These are phyloP conservation scores for Aspergillus ibericus DNA, from an alignment of 2,329 filamentous ascomycete species.

Conservation along the genomic window DNA sequence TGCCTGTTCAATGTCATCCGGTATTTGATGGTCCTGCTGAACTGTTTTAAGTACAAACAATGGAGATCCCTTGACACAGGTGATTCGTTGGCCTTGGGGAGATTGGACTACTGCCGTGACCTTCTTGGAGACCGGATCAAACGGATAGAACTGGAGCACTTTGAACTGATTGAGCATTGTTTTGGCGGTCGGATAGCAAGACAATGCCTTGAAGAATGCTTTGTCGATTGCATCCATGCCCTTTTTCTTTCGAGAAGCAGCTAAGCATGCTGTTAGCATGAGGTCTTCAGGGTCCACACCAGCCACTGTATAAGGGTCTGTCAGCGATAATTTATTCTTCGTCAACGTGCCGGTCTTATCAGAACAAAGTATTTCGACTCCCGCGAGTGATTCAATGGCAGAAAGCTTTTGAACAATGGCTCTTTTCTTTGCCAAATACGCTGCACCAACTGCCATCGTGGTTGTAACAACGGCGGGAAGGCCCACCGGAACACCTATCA, in stretches of 20 bases:
- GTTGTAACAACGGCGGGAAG: constrained; percentile 91
- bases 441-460: constrained; percentile 91
- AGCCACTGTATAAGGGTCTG: constrained; percentile 78
- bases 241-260: constrained; percentile 91
- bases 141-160: constrained; percentile 80
- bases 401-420: constrained; percentile 92
- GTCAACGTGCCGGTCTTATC: constrained; percentile 93
- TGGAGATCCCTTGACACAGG: constrained; percentile 88
- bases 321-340: constrained; percentile 88
- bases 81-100: constrained; percentile 77
- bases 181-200: constrained; percentile 81
- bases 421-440: constrained; percentile 88
- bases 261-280: constrained; percentile 88
- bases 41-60: constrained; percentile 85
- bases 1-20: constrained; percentile 72
- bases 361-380: constrained; percentile 90
- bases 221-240: constrained; percentile 94
- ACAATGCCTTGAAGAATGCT: constrained; percentile 84
- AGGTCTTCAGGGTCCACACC: constrained; percentile 84
- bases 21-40: constrained; percentile 78
- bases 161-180: constrained; percentile 77
- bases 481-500: constrained; percentile 90
- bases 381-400: constrained; percentile 86
- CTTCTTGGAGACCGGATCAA: constrained; percentile 93
- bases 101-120: constrained; percentile 81